Conservation (phyloP, 495 filamentous ascomycete genomes). For the Hypoxylon fragiforme region DNA sequence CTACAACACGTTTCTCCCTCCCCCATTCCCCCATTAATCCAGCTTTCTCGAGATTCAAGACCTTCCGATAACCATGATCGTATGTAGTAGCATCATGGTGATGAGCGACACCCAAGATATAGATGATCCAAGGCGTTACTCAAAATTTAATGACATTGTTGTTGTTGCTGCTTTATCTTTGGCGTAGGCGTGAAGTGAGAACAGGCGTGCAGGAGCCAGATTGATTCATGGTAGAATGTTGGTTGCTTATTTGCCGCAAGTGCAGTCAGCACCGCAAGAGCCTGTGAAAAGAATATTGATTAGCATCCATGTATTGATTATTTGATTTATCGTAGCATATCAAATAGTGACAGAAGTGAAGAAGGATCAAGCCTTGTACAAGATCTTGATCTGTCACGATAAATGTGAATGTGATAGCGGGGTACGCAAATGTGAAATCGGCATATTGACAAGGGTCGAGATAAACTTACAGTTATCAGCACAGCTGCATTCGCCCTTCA, state of each 20-base stretch:
- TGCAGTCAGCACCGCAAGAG: constrained; percentile 46
- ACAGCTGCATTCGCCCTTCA: constrained; percentile 53
- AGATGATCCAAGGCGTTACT: constrained; percentile 13
- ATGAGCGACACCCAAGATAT: not conserved
- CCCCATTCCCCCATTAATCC: not conserved
- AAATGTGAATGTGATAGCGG: constrained; percentile 8
- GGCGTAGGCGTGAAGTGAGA: constrained; percentile 12
- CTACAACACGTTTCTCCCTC: constrained; percentile 12
- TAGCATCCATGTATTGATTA: constrained; percentile 6
- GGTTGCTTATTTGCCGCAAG: constrained; percentile 42
- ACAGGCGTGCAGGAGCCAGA: constrained; percentile 12
- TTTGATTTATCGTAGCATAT: too few relatives aligned
- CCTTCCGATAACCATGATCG: constrained; percentile 7
- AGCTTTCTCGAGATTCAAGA: constrained; percentile 1
- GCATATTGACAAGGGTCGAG: not conserved
- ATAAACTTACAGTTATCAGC: constrained; percentile 49
- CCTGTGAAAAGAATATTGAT: constrained; percentile 23
- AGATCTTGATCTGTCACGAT: not conserved
- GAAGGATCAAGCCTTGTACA: not conserved
- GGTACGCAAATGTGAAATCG: constrained; percentile 12
- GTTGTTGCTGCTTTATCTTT: too few relatives aligned
- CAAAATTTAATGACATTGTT: too few relatives aligned
- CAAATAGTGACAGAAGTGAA: too few relatives aligned
- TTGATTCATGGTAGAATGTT: constrained; percentile 2
- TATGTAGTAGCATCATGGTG: constrained; percentile 2